Conservation (phyloP, 805 yeast genomes). For the Scheffersomyces lignosus region DNA sequence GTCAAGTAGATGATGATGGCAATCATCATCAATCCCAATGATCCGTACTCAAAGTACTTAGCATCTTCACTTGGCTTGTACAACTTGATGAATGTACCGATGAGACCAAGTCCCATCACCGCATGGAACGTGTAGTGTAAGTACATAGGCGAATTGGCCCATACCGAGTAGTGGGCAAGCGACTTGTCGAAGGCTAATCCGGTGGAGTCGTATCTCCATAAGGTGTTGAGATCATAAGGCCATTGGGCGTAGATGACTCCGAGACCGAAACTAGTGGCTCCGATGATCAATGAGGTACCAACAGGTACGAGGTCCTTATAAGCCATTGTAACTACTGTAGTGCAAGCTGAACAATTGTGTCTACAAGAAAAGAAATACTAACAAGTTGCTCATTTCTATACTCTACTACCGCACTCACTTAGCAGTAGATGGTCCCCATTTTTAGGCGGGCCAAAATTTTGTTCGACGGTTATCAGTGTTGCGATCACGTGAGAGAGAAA, state of each 20-base stretch:
- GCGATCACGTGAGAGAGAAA: too few relatives aligned
- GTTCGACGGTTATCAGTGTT: too few relatives aligned
- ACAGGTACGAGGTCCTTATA: conserved; percentile 49
- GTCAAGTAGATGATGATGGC: conserved; percentile 81
- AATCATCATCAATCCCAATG: conserved; percentile 69
- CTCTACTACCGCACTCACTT: too few relatives aligned
- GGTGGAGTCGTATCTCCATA: conserved; percentile 58
- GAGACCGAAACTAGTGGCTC: conserved; percentile 72
- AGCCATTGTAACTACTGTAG: conserved; percentile 21
- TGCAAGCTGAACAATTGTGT: conserved; percentile 24
- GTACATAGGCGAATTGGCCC: conserved; percentile 65
- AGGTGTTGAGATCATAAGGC: conserved; percentile 76
- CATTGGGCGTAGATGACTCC: conserved; percentile 79
- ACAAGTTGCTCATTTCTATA: too few relatives aligned
- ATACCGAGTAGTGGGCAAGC: conserved; percentile 67
- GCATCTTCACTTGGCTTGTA: conserved; percentile 86
- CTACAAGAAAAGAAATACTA: too few relatives aligned
- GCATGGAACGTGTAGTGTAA: conserved; percentile 64
- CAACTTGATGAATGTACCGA: conserved; percentile 74
- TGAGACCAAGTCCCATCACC: conserved; percentile 62
- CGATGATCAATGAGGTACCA: conserved; percentile 42
- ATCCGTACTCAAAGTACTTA: conserved; percentile 86
- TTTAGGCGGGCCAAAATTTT: too few relatives aligned
- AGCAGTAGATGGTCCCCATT: too few relatives aligned
- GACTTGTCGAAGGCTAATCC: conserved; percentile 59